Evolutionary conservation across 306 rosid genomes (phyloP).

Genomic region (Quercus parvula): DNA sequence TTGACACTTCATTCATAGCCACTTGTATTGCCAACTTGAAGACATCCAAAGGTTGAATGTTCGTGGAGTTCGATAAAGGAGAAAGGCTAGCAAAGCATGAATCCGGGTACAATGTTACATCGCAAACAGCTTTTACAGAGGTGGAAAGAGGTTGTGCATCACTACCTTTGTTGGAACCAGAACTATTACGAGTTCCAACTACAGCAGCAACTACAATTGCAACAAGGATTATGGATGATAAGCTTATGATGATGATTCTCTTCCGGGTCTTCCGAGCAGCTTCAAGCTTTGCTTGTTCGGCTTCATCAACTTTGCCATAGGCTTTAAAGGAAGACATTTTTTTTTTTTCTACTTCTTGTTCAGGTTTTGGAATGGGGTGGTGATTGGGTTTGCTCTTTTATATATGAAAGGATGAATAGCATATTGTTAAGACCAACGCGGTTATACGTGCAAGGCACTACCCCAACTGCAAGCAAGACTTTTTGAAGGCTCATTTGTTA

Average conservation of each 20-base stretch:
- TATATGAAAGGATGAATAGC: background rate
- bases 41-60: slow-evolving; percentile 46
- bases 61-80: slow-evolving; percentile 25
- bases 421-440: slow-evolving; percentile 25
- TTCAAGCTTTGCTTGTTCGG: slow-evolving; percentile 44
- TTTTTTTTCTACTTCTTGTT: background rate
- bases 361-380: background rate
- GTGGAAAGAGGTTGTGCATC: slow-evolving; percentile 12
- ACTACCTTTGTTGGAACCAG: slow-evolving; percentile 4
- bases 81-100: slow-evolving; percentile 48
- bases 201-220: slow-evolving; percentile 44
- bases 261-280: slow-evolving; percentile 42
- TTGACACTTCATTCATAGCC: slow-evolving; percentile 45
- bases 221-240: slow-evolving; percentile 47
- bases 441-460: slow-evolving; percentile 41
- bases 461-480: background rate
- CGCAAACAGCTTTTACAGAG: slow-evolving; percentile 66
- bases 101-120: slow-evolving; percentile 55
- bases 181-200: slow-evolving; percentile 16
- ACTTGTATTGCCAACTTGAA: slow-evolving; percentile 39
- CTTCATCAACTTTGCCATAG: slow-evolving; percentile 55
- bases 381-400: background rate
- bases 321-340: slow-evolving; percentile 40
- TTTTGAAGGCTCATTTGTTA: background rate
- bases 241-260: slow-evolving; percentile 47